Conservation (phyloP, 176 grass and related monocot species). For the Olyra latifolia region DNA sequence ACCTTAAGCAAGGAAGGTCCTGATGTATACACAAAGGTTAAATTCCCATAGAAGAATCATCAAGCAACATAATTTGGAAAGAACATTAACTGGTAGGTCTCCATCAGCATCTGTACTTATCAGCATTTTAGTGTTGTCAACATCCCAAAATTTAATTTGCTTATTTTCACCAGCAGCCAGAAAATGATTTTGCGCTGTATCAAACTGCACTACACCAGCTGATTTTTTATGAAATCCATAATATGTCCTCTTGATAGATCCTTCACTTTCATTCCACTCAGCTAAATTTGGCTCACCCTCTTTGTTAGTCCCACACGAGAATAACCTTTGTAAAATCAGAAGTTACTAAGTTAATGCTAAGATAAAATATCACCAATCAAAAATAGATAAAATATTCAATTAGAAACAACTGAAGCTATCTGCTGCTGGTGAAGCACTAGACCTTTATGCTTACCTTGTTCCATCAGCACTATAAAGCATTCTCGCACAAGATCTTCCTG, state of each 20-base stretch:
- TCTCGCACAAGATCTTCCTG: constrained; percentile 84
- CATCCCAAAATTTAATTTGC: constrained; percentile 63
- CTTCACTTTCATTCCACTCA: constrained; percentile 78
- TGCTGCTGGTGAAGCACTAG: too few species aligned
- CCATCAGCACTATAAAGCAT: constrained; percentile 97
- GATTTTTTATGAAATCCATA: constrained; percentile 53
- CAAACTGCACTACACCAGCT: constrained; percentile 56
- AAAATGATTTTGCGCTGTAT: constrained; percentile 53
- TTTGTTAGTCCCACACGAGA: constrained; percentile 89
- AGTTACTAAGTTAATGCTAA: too few species aligned
- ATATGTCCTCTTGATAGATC: constrained; percentile 57
- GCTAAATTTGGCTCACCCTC: constrained; percentile 57
- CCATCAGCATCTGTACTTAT: constrained; percentile 50
- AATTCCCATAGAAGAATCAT: too few species aligned
- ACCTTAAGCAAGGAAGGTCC: constrained; percentile 53
- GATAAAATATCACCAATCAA: too few species aligned
- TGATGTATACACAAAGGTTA: constrained; percentile 15
- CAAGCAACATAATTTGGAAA: background rate
- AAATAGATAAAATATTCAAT: background rate
- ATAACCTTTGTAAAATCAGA: constrained; percentile 54
- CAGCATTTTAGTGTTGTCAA: constrained; percentile 55
- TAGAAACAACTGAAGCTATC: too few species aligned
- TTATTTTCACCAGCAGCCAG: constrained; percentile 62
- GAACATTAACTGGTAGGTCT: constrained; percentile 40
- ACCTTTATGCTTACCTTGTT: constrained; percentile 58